Evolutionary conservation across 345 rosid genomes (phyloP).

Genomic region (Gossypium australe): DNA sequence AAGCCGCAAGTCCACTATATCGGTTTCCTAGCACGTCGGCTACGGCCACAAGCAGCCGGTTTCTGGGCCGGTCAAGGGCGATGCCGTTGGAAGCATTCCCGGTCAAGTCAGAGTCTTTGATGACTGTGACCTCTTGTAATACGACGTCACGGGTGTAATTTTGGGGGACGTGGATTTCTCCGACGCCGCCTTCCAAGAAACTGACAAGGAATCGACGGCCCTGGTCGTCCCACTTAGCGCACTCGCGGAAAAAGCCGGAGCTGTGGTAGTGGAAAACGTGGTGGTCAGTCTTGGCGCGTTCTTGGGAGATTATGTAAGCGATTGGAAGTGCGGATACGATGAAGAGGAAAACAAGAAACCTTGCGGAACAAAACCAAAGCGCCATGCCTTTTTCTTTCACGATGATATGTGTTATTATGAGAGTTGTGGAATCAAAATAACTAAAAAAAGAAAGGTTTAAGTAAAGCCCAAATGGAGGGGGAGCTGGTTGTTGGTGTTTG

Average conservation of each 20-base stretch:
- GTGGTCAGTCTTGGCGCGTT: slow-evolving; percentile 46
- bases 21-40: slow-evolving; percentile 54
- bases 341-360: slow-evolving; percentile 33
- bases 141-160: slow-evolving; percentile 22
- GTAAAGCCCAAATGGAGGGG: no score
- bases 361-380: slow-evolving; percentile 30
- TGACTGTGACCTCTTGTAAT: slow-evolving; percentile 48
- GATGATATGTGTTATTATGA: not conserved
- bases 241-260: slow-evolving; percentile 70
- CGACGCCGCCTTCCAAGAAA: slow-evolving; percentile 74
- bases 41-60: slow-evolving; percentile 63
- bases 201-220: slow-evolving; percentile 72
- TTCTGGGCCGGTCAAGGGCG: slow-evolving; percentile 53
- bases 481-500: no score
- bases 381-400: slow-evolving; percentile 19
- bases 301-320: slow-evolving; percentile 56
- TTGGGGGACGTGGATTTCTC: slow-evolving; percentile 48
- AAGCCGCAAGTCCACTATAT: slow-evolving; percentile 65
- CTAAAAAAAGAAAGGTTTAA: no score
- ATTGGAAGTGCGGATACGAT: slow-evolving; percentile 66
- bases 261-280: slow-evolving; percentile 69
- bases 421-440: not conserved
- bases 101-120: slow-evolving; percentile 59
- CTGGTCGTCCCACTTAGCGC: slow-evolving; percentile 82
- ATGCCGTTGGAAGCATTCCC: slow-evolving; percentile 73